Evolutionary conservation across 2,329 filamentous ascomycete species (phyloP).

Genomic region (Ceratocystis eucalypticola): DNA sequence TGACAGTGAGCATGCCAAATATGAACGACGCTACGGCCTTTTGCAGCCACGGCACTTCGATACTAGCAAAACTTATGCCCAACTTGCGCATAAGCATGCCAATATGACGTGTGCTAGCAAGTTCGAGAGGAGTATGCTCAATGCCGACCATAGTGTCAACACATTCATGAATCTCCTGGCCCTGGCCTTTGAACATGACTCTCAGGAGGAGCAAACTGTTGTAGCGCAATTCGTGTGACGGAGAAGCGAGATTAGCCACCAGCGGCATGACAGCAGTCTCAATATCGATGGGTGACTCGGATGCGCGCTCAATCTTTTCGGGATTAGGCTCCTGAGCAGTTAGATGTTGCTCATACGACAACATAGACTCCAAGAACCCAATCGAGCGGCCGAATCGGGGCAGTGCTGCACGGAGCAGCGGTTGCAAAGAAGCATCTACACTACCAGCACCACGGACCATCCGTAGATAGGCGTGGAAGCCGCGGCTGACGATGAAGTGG

Average conservation of each 20-base stretch:
- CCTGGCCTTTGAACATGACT: constrained; percentile 36
- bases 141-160: constrained; percentile 54
- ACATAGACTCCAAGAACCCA: constrained; percentile 43
- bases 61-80: constrained; percentile 45
- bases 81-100: constrained; percentile 79
- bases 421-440: constrained; percentile 48
- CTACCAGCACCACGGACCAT: constrained; percentile 47
- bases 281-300: constrained; percentile 31
- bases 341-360: constrained; percentile 19
- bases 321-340: neutral
- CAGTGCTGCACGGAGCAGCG: constrained; percentile 51
- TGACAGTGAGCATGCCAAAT: constrained; percentile 80
- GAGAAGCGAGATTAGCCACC: constrained; percentile 58
- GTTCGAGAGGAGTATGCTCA: constrained; percentile 63
- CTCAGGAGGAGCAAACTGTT: constrained; percentile 60
- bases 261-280: constrained; percentile 51
- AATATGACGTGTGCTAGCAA: constrained; percentile 63
- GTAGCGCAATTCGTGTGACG: constrained; percentile 61
- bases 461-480: constrained; percentile 58
- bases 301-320: neutral
- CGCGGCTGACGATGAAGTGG: constrained; percentile 61
- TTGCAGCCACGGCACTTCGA: constrained; percentile 51
- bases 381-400: constrained; percentile 50
- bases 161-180: constrained; percentile 22
- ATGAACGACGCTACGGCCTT: constrained; percentile 66